Conservation (phyloP, 2,329 filamentous ascomycete genomes). For the Arachnopeziza araneosa region DNA sequence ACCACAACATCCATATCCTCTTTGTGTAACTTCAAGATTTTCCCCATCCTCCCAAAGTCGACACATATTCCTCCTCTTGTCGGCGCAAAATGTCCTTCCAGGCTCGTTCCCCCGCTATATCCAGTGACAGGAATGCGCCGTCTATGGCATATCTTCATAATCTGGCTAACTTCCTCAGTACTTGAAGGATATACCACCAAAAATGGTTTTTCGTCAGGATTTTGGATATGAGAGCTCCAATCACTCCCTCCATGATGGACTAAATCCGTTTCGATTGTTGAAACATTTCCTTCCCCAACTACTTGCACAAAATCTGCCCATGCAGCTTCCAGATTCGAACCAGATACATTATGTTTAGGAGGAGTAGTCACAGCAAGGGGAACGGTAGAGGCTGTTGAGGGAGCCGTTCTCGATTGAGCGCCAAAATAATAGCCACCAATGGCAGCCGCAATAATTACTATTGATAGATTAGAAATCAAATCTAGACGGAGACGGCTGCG, state of each 20-base stretch:
- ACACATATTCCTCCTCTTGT: conserved; percentile 80
- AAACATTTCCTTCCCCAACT: conserved; percentile 60
- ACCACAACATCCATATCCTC: conserved; percentile 72
- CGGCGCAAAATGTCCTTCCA: conserved; percentile 84
- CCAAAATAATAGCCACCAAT: conserved; percentile 49
- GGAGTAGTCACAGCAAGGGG: conserved; percentile 46
- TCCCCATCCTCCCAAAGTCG: conserved; percentile 82
- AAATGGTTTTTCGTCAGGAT: conserved; percentile 49
- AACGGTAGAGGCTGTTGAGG: conserved; percentile 51
- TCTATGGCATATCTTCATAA: conserved; percentile 84
- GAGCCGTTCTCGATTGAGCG: conserved; percentile 45
- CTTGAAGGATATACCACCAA: conserved; percentile 70
- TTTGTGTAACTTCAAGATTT: conserved; percentile 70
- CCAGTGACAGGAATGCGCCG: conserved; percentile 79
- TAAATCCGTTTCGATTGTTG: conserved; percentile 51
- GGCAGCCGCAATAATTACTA: conserved; percentile 26
- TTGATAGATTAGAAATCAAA: conserved; percentile 1
- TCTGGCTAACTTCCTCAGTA: conserved; percentile 77
- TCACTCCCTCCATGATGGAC: conserved; percentile 52
- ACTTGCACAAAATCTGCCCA: conserved; percentile 64
- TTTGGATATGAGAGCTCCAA: conserved; percentile 55
- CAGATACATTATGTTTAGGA: conserved; percentile 52
- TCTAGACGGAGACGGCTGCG: neutral
- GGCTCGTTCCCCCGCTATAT: conserved; percentile 81
- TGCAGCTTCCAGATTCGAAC: conserved; percentile 61